Percentiles rank a stretch among this genome's conserved stretches.
These are phyloP conservation scores for Apiotrichum sp. DNA, from an alignment of 1,284 basidiomycete species.

Conservation along the genomic window DNA sequence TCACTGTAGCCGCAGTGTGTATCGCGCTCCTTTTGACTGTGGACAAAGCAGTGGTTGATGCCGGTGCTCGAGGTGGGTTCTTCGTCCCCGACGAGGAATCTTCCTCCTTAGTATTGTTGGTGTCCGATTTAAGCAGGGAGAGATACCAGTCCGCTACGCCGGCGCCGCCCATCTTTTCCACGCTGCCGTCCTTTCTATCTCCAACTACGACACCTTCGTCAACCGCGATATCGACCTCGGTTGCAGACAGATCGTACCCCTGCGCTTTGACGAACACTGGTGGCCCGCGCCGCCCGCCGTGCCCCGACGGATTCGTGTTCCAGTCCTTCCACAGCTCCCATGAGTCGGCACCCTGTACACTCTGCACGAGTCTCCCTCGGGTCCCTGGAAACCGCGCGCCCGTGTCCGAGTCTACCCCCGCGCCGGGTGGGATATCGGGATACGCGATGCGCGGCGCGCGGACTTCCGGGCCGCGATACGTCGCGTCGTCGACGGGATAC, in stretches of 20 bases:
- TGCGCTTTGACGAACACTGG: slow-evolving; percentile 31
- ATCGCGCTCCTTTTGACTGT: no score
- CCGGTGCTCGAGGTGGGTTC: no score
- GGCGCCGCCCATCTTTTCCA: slow-evolving; percentile 15
- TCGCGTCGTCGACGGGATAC: neutral
- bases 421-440: no score
- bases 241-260: neutral
- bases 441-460: neutral
- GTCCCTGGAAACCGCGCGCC: no score
- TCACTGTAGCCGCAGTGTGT: no score
- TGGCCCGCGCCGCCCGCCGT: slow-evolving; percentile 25
- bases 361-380: no score
- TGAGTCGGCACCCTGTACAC: slow-evolving; percentile 8
- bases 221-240: slow-evolving; percentile 24
- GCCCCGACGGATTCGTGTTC: slow-evolving; percentile 33
- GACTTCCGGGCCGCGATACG: neutral
- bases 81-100: no score
- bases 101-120: no score
- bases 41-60: no score
- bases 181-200: neutral
- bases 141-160: slow-evolving; percentile 36
- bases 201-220: neutral
- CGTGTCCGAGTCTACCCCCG: no score
- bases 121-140: slow-evolving; percentile 16
- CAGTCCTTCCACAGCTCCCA: slow-evolving; percentile 32